Evolutionary conservation across 2,329 filamentous ascomycete species (phyloP), one percentile per base, ranked within the genome.

Genomic region (Aspergillus texensis): DNA sequence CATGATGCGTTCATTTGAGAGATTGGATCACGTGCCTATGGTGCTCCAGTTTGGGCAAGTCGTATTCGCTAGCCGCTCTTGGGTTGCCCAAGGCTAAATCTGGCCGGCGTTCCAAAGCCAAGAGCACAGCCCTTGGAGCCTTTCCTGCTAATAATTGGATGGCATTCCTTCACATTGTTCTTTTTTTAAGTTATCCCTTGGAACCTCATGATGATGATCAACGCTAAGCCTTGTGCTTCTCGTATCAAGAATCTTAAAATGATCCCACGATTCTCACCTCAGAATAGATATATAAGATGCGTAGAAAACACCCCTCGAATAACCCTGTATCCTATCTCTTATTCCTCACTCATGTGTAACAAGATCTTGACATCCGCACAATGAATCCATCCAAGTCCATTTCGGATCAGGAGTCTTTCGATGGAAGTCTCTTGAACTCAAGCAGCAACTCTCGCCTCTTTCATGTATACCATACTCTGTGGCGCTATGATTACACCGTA

Each of bases 401-500:
- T 6, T 11, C 52, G 28, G 48, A 45, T 8, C 26, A 46, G n/a
- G 52, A 45, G 21, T 58, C 58, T 21, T 24, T 57, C 5, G 48
- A 52, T 24, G 39, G 53, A 1, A 41, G 36, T 28, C 46, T 57
- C 10, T 36, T 61, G 24, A 43, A 34, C 16, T 6, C 26, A 10
- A 32, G 14, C 24, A 28, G 28, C 32, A 28, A 19, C 14, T 55
- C 59, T 41, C 67, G 61, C 19, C 61, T 72, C 34, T 75, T 74
- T 57, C 58, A 67, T 43, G 67, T 75, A 58, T 71, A 69, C 19
- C 66, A 71, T 57, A 71, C 66, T 21, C 34, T 65, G 19, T 71
- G 65, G 43, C 65, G 55, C 6, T 61, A 71, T 3, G 45, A 72
- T 58, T 76, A 75, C 61, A 64, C 70, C 4, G 65, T 77, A 21